Evolutionary conservation across 2,329 filamentous ascomycete species (phyloP), one percentile per base, ranked within the genome.

Genomic region (Exophiala sp.): DNA sequence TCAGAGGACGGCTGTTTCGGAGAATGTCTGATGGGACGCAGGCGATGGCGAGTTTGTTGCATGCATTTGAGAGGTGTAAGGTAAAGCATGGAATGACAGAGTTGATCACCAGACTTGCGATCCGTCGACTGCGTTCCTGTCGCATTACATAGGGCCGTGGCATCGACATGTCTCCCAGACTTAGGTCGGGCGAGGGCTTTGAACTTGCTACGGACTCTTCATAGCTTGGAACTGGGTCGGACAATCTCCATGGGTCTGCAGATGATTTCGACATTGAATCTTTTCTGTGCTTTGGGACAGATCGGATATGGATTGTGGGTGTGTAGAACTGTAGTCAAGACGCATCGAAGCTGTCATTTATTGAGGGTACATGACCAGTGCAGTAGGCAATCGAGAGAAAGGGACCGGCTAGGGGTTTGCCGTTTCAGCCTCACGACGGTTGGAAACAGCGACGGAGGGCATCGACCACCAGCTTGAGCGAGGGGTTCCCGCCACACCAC

Each of bases 1-100:
- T 60, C 43, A 73, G 70, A 10, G 39, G 23, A 23, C 22, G 52
- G 45, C 22, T 55, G 30, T 19, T 44, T 10, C 23, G 16, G 7
- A 56, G 46, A 8, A 69, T 64, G 51, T 72, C 68, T 2, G 70
- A 72, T 8, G 72, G 72, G 0, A 75, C 60, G 11, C 75, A 62
- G 24, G 73, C 64, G 50, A 74, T 67, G 10, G 65, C 70, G 11
- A 69, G 70, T 52, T 68, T 68, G 13, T 69, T 67, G 32, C 73
- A 66, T 22, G 70, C 71, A 24, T 67, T 66, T 9, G 64, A 58
- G 32, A 67, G 67, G 54, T 69, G 68, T 10, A 64, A 52, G 46
- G 66, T 58, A 41, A 75, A 60, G 14, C 70, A 58, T 1, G 73
- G 71, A 23, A 70, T 65, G 49, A 75, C 66, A 52, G 69, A 62